phyloP scores from a whole-genome alignment of 2,329 filamentous ascomycete genomes.

The Phialophora verrucosa region DNA sequence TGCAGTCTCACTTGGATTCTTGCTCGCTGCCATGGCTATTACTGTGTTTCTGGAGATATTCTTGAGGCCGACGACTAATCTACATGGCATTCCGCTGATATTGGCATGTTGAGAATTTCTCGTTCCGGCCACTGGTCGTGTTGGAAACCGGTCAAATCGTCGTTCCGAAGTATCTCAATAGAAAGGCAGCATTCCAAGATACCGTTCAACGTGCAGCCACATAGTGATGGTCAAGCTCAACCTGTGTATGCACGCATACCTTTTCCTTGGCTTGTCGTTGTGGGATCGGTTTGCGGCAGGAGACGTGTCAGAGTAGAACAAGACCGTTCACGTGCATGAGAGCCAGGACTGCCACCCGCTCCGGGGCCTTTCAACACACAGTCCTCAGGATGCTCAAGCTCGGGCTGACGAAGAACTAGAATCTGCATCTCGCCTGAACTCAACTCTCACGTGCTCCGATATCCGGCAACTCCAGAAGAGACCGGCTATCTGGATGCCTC shows the following conservation, averaged over 20 bases:
- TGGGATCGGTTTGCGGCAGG: not conserved
- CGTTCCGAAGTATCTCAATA: not conserved
- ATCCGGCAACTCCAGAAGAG: not conserved
- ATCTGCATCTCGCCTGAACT: not conserved
- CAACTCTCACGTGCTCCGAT: not conserved
- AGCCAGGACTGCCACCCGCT: not conserved
- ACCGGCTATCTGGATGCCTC: constrained; percentile 6
- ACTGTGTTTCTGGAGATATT: not conserved
- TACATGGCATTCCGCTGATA: not conserved
- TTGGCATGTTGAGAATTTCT: not conserved
- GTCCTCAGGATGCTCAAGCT: not conserved
- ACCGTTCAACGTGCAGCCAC: not conserved
- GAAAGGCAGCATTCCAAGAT: not conserved
- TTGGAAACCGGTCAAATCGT: not conserved
- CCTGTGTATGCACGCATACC: not conserved
- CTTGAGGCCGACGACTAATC: not conserved
- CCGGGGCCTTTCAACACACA: not conserved
- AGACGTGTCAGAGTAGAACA: not conserved
- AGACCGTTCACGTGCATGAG: not conserved
- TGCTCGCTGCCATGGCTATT: not conserved
- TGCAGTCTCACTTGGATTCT: not conserved
- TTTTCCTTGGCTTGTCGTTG: not conserved
- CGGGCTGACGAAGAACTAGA: not conserved
- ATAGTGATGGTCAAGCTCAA: not conserved
- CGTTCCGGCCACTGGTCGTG: not conserved